Evolutionary conservation across 805 yeast species (phyloP).

Genomic region (Nakazawaea ambrosiae): DNA sequence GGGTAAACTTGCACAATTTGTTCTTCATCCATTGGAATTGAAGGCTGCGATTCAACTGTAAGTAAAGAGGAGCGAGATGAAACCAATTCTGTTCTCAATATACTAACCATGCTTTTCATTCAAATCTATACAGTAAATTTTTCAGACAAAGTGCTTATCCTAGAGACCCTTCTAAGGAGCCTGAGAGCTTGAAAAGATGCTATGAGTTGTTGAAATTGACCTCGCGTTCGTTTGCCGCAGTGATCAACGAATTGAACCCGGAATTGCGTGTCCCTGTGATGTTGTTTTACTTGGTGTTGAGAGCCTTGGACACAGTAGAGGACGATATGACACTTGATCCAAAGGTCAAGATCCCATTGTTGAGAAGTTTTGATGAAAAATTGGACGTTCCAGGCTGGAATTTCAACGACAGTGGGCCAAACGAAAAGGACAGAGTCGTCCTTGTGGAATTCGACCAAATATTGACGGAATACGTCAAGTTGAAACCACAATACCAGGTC

Average conservation of each 20-base stretch:
- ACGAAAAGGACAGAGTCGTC: constrained; percentile 77
- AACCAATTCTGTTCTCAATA: neutral
- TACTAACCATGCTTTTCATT: constrained; percentile 3
- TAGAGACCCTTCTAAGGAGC: constrained; percentile 30
- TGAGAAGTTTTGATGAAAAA: constrained; percentile 61
- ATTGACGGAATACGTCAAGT: constrained; percentile 61
- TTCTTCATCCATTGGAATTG: constrained; percentile 67
- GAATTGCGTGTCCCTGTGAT: constrained; percentile 75
- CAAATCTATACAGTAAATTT: no score
- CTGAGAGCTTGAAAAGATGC: constrained; percentile 49
- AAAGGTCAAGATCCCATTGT: constrained; percentile 62
- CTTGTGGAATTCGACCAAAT: constrained; percentile 72
- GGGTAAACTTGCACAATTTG: constrained; percentile 56
- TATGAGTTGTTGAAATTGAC: constrained; percentile 60
- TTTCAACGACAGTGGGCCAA: constrained; percentile 63
- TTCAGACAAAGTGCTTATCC: constrained; percentile 52
- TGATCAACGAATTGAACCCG: constrained; percentile 84
- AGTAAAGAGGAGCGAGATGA: constrained; percentile 14
- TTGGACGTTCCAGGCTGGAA: constrained; percentile 70
- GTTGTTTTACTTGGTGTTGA: constrained; percentile 77
- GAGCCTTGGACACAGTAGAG: constrained; percentile 94
- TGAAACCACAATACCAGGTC: constrained; percentile 71
- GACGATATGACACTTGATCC: constrained; percentile 89
- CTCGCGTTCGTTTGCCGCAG: constrained; percentile 92
- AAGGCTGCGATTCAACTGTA: constrained; percentile 59